phyloP scores from a whole-genome alignment of 768 basidiomycete species.

The Russula vinacea region DNA sequence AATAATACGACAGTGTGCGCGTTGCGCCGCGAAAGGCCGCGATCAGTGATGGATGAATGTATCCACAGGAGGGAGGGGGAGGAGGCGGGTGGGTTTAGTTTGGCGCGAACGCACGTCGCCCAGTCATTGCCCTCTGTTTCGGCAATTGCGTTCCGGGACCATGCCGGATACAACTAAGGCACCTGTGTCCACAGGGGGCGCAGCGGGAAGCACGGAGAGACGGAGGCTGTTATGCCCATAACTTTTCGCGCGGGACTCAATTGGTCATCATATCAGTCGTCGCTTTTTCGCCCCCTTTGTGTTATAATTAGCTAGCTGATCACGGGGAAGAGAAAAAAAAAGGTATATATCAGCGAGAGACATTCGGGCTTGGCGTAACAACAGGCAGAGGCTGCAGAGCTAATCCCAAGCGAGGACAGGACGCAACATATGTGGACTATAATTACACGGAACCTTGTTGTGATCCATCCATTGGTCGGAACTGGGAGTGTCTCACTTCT shows the following conservation, averaged over 20 bases:
- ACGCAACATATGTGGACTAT: background rate
- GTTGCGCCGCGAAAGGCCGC: constrained; percentile 12
- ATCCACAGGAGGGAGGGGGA: background rate
- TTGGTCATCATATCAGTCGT: constrained; percentile 11
- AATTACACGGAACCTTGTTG: constrained; percentile 13
- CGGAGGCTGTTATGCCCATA: constrained; percentile 23
- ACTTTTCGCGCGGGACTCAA: constrained; percentile 14
- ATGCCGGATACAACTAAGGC: constrained; percentile 9
- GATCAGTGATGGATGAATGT: background rate
- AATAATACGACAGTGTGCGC: background rate
- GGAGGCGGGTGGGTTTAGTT: background rate
- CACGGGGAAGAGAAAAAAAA: constrained; percentile 11
- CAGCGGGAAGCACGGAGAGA: constrained; percentile 25
- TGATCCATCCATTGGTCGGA: constrained; percentile 20
- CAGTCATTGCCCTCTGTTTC: background rate
- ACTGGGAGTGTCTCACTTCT: constrained; percentile 21
- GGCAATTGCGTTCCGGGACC: constrained; percentile 8
- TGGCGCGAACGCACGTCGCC: background rate
- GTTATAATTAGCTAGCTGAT: constrained; percentile 15
- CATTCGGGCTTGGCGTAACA: background rate
- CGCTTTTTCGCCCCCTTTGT: background rate
- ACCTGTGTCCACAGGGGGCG: constrained; percentile 16
- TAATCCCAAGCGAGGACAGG: constrained; percentile 9
- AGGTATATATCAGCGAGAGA: background rate
- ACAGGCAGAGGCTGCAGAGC: background rate